Evolutionary conservation across 768 basidiomycete species (phyloP).

Genomic region (Leucocoprinus leucothites): DNA sequence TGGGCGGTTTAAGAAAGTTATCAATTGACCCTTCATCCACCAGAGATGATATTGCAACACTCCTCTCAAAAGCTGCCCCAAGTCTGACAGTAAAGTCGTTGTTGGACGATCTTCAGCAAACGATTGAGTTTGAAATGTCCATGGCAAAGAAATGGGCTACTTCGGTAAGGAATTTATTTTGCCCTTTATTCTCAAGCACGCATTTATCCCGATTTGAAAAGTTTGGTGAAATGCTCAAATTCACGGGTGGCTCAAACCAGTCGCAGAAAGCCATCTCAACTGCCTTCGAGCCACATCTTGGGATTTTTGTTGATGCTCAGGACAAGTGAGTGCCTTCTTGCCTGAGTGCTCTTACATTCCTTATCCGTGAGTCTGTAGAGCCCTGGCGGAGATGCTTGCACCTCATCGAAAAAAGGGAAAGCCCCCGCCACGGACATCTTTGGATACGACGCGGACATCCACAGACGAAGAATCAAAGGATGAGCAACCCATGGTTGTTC

Average conservation of each 20-base stretch:
- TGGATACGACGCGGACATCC: constrained; percentile 50
- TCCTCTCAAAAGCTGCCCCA: constrained; percentile 76
- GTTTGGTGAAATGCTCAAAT: constrained; percentile 65
- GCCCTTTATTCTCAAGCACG: background rate
- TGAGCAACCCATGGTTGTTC: constrained; percentile 57
- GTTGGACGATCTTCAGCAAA: constrained; percentile 83
- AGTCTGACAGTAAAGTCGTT: constrained; percentile 73
- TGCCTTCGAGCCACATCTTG: constrained; percentile 92
- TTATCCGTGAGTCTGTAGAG: constrained; percentile 39
- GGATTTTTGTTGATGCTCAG: constrained; percentile 93
- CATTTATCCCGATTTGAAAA: constrained; percentile 22
- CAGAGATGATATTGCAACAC: constrained; percentile 80
- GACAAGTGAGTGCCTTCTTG: constrained; percentile 64
- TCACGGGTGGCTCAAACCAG: constrained; percentile 45
- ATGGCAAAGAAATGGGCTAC: constrained; percentile 83
- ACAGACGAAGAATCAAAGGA: constrained; percentile 40
- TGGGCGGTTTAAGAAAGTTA: background rate
- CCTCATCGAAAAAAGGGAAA: constrained; percentile 59
- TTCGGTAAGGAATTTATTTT: constrained; percentile 40
- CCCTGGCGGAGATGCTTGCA: constrained; percentile 87
- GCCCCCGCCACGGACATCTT: constrained; percentile 56
- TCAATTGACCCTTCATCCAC: background rate
- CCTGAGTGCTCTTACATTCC: background rate
- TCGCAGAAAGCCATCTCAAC: constrained; percentile 73
- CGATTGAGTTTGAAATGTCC: constrained; percentile 82